A percentile compares a stretch with the other conserved stretches of the same genome.
Conservation (phyloP, 139 green algal species). For the Haematococcus lacustris region DNA sequence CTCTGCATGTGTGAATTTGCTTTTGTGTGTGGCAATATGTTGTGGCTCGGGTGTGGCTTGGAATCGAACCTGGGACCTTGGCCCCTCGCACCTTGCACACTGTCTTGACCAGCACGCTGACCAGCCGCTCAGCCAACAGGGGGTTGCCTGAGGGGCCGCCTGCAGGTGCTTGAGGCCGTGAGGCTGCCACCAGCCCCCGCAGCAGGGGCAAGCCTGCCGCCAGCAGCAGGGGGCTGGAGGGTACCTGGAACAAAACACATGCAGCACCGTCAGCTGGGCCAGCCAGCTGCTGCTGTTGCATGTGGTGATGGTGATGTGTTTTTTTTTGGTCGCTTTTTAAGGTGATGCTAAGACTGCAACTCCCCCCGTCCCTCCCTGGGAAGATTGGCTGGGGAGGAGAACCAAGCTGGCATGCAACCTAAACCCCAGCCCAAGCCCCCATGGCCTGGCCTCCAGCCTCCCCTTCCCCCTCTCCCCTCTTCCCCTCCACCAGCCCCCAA, state of each 20-base stretch:
- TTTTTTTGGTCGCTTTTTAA: too few relatives aligned
- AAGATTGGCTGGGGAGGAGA: too few relatives aligned
- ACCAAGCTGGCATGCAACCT: too few relatives aligned
- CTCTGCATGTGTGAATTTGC: too few relatives aligned
- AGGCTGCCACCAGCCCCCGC: slow-evolving; percentile 23
- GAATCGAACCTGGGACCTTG: too few relatives aligned
- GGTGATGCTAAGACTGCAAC: too few relatives aligned
- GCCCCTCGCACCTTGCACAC: slow-evolving; percentile 12
- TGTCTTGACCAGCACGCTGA: slow-evolving; percentile 18
- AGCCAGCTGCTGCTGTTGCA: not conserved
- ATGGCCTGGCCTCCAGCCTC: not conserved
- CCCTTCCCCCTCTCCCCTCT: too few relatives aligned
- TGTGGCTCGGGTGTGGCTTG: too few relatives aligned
- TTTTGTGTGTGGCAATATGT: too few relatives aligned
- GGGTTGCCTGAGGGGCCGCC: slow-evolving; percentile 7
- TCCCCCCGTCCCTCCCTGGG: too few relatives aligned
- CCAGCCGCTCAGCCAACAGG: slow-evolving; percentile 45
- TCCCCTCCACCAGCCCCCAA: not conserved
- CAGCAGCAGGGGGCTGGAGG: slow-evolving; percentile 46
- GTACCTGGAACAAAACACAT: slow-evolving; percentile 15
- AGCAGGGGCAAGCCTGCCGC: slow-evolving; percentile 42
- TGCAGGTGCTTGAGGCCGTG: too few relatives aligned
- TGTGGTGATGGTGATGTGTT: not conserved
- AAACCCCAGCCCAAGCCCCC: too few relatives aligned
- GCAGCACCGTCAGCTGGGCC: not conserved